Base-by-base conservation (phyloP, 225 moss, liverwort and hornwort species). In the Bryum argenteum region DNA sequence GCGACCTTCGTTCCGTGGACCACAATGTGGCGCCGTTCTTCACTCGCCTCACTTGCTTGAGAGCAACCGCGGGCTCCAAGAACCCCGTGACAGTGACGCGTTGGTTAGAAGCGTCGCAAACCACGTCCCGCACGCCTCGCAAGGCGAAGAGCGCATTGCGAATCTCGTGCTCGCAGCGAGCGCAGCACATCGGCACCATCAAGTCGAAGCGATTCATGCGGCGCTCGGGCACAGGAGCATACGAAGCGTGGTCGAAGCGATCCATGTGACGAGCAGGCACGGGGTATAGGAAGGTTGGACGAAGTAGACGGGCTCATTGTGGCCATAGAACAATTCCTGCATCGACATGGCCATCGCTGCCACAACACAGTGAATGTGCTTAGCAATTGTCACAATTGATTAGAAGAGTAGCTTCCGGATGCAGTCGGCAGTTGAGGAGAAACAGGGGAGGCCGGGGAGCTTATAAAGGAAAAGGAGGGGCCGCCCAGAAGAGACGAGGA, bases 101-200 rank as follows among this genome's bases (percentile, higher is more conserved):
- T 60, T 77, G 77, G 24, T 17, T 56, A 24, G 21, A 65, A 8
- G 74, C 68, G 26, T 86, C 82, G 62, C 79, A 82, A 7, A 23
- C 9, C 19, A 82, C 82, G 65, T 77, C 77, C 42, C 41, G 40
- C 0, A 82, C 77, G 18, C 63, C 60, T 37, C 77, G 19, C 55
- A 86, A 16, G 2, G 47, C 71, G 14, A 74, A 54, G 0, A 82
- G 79, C 0, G 64, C 77, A 9, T 67, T 71, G 9, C 68, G 77
- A 67, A 85, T 82, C 60, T 68, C 10, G 38, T 61, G 71, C n/a
- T 82, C 82, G 47, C 85, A 85, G 11, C 54, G 50, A 0, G 23
- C 9, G 23, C 82, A 82, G 67, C 85, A 82, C 77, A 80, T 71
- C 1, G 71, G 79, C 71, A 82, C 85, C 77, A 55, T 71, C 47